These are phyloP conservation scores for Solanum chilense DNA, from an alignment of 257 asterid species.

Conservation along the genomic window DNA sequence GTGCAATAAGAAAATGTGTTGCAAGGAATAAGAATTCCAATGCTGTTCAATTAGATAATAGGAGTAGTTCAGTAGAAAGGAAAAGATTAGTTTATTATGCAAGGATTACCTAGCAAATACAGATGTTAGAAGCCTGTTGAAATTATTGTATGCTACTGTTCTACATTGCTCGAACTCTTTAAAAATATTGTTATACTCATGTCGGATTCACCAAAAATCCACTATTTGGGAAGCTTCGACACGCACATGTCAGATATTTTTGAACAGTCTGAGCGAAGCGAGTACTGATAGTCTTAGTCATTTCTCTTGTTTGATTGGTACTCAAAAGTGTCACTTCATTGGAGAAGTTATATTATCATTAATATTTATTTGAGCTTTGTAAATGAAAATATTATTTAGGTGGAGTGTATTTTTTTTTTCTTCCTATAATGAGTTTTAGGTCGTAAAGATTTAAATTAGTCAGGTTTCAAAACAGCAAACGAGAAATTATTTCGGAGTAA, in stretches of 20 bases:
- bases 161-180: background rate
- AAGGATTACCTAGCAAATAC: background rate
- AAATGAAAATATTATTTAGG: background rate
- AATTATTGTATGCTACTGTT: background rate
- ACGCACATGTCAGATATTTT: background rate
- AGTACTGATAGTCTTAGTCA: background rate
- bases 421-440: background rate
- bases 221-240: background rate
- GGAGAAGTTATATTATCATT: background rate
- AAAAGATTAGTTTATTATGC: background rate
- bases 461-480: background rate
- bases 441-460: background rate
- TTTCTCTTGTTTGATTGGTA: background rate
- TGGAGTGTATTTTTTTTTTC: background rate
- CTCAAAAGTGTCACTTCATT: background rate
- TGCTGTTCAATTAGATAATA: background rate
- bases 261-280: background rate
- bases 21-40: background rate
- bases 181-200: background rate
- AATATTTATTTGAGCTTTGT: background rate
- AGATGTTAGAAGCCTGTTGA: background rate
- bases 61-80: background rate
- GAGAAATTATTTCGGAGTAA: background rate
- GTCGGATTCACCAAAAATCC: background rate
- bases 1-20: slow-evolving; percentile 37